Evolutionary conservation across 352 stramenopile species (phyloP), one percentile per base, ranked within the genome.

Genomic region (Phytophthora pinifolia): DNA sequence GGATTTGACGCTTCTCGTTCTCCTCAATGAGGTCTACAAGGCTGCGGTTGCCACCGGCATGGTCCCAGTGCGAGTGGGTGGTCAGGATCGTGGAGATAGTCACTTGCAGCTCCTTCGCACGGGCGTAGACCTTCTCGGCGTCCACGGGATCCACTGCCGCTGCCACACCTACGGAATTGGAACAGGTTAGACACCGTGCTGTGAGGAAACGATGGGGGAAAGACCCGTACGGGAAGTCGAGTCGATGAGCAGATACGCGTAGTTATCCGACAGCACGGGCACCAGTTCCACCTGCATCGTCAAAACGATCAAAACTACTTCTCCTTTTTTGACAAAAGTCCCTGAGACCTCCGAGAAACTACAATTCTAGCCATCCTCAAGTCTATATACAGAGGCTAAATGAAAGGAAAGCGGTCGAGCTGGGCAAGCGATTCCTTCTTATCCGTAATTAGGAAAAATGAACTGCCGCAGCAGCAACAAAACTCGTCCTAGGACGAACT

Each of bases 31-130:
- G 57, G 15, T 79, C 46, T 3, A 62, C 37, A 27, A 98, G 71
- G 13, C 84, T 76, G 9, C 69, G 41, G 56, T 98, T 98, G 42
- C 92, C 92, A 10, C 89, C 91, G 0, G 89, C 72, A 54, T 98
- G 92, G 62, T 98, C 91, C 73, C 67, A 85, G 70, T 98, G 92
- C 45, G 81, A 88, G 65, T 98, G 92, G 0, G 92, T 98, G 41
- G 89, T 97, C 15, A 97, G 74, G 38, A 97, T 89, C 56, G 86
- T 74, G 13, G 79, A 88, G 51, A 98, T 78, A 41, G 64, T 71
- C 31, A 95, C 70, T 54, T 71, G 58, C 42, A 79, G 67, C 36
- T 75, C 65, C 38, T 83, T 59, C 18, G 86, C 87, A 18, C 71
- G 76, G 1, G 57, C 69, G 41, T 89, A 72, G 9, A 98, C 82